Percentiles rank a stretch among this genome's conserved stretches.
Conservation (phyloP, 2,329 filamentous ascomycete genomes). For the Neobulgaria alba region DNA sequence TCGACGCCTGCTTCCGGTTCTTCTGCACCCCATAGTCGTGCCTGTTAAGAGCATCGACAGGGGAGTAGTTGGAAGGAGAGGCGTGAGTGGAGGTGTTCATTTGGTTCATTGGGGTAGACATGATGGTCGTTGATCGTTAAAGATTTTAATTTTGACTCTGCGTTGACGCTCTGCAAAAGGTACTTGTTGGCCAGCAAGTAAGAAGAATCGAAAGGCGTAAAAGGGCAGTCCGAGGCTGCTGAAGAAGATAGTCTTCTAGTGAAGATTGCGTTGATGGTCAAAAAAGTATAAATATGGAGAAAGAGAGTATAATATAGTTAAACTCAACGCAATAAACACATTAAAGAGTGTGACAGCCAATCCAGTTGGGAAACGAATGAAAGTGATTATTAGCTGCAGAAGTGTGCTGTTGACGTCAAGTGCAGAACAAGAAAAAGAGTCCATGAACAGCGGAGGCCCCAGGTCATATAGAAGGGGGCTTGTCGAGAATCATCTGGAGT, state of each 20-base stretch:
- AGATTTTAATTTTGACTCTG: slow-evolving; percentile 11
- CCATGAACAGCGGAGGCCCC: slow-evolving; percentile 12
- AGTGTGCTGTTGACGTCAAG: slow-evolving; percentile 28
- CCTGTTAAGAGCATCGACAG: slow-evolving; percentile 46
- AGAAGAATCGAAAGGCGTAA: not conserved
- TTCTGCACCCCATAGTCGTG: slow-evolving; percentile 55
- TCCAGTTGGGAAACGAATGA: slow-evolving; percentile 44
- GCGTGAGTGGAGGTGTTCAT: slow-evolving; percentile 28
- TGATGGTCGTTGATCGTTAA: slow-evolving; percentile 24
- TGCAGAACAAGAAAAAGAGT: slow-evolving; percentile 23
- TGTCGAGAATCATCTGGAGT: slow-evolving; percentile 22
- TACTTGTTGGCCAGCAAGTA: slow-evolving; percentile 26
- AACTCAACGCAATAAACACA: slow-evolving; percentile 27
- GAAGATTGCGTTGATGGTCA: slow-evolving; percentile 12
- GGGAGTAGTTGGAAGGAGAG: slow-evolving; percentile 23
- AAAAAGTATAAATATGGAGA: slow-evolving; percentile 19
- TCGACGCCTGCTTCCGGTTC: slow-evolving; percentile 59
- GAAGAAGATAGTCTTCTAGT: slow-evolving; percentile 35
- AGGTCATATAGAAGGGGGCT: slow-evolving; percentile 26
- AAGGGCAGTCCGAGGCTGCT: slow-evolving; percentile 36
- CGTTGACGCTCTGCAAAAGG: slow-evolving; percentile 17
- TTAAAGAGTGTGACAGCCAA: slow-evolving; percentile 45
- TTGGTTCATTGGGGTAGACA: slow-evolving; percentile 27
- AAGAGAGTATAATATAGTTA: slow-evolving; percentile 24
- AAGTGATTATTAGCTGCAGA: slow-evolving; percentile 32